phyloP scores from a whole-genome alignment of 2,329 filamentous ascomycete species.

The Neofusicoccum kwambonambiense region DNA sequence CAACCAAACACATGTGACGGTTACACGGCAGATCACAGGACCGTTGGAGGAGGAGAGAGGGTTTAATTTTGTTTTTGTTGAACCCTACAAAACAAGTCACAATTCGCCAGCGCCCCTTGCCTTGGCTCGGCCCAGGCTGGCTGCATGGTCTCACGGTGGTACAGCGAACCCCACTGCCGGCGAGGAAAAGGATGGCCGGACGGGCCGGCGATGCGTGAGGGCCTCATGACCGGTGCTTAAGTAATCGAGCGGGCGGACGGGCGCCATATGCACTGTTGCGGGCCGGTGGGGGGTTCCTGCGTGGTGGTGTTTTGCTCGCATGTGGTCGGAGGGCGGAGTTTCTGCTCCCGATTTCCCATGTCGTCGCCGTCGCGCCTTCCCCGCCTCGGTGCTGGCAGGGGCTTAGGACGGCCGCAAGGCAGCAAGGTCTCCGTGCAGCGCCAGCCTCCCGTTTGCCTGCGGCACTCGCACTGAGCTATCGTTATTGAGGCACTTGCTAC shows the following conservation, averaged over 20 bases:
- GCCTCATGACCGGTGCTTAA: conserved; percentile 2
- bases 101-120: background rate
- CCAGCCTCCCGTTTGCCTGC: background rate
- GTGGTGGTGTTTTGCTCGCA: background rate
- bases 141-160: background rate
- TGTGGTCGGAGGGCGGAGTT: background rate
- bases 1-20: conserved; percentile 9
- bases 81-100: conserved; percentile 8
- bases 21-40: conserved; percentile 1
- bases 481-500: too few relatives aligned
- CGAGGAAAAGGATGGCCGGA: background rate
- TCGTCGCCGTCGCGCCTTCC: background rate
- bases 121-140: background rate
- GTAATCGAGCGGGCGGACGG: background rate
- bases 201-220: background rate
- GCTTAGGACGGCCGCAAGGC: background rate
- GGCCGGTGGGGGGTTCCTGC: background rate
- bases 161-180: background rate
- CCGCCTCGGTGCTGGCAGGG: too few relatives aligned
- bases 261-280: background rate
- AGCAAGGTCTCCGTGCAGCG: background rate
- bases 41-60: background rate
- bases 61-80: conserved; percentile 12
- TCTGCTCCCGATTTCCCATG: background rate
- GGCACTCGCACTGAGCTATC: too few relatives aligned